Evolutionary conservation across 352 stramenopile genomes (phyloP), one percentile per base, ranked within the genome.

Genomic region (Albugo candida): DNA sequence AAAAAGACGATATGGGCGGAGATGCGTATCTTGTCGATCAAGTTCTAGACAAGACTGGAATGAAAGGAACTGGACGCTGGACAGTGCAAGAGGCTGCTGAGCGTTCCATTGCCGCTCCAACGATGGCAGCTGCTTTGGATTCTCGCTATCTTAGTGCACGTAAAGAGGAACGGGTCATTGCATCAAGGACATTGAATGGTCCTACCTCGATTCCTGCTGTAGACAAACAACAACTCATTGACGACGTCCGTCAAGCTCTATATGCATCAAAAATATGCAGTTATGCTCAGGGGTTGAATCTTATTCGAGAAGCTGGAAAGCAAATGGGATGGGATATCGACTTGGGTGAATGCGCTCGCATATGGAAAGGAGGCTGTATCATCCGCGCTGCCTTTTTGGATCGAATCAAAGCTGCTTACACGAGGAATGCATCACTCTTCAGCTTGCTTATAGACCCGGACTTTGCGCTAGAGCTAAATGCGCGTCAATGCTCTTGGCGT

Each of bases 311-410:
- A 50, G 91, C 89, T 13, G 94, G 85, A 16, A 75, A 96, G 16
- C 73, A 97, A 60, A 87, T 95, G 63, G 84, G 88, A 56, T 99
- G 95, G 95, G 82, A 95, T 60, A 80, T 99, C 11, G 71, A 98
- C 70, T 62, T 99, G 11, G 77, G 77, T 48, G 89, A 98, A 60
- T 98, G 94, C 66, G 92, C 92, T 16, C 81, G 89, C 51, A 98
- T 99, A 81, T 99, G 95, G 95, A 97, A 96, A 64, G 95, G 95
- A 51, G 95, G 95, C 41, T 99, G 95, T 77, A 99, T 99, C 65
- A 99, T 99, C 59, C 92, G 95, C 49, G 95, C 95, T 18, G 77
- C 72, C 36, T 93, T 99, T 55, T 70, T 99, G 20, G 89, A 97
- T 70, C 85, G 95, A 63, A 98, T 99, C 69, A 95, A 95, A 61